Conservation (phyloP, 192 early-diverging fungal species). For the Coemansia sp. region DNA sequence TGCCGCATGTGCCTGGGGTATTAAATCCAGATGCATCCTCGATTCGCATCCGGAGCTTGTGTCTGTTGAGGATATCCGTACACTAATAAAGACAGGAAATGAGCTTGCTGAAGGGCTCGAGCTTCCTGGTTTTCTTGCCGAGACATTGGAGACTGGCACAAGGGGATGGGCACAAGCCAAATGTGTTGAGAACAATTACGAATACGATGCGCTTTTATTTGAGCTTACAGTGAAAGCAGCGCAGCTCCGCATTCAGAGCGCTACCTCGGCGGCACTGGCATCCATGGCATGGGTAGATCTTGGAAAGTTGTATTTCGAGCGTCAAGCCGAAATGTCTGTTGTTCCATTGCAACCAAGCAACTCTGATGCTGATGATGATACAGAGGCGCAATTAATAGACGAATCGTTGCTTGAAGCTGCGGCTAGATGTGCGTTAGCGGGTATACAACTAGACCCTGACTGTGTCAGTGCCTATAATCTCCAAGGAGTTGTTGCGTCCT, state of each 20-base stretch:
- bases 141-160: conserved; percentile 7
- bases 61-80: background rate
- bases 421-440: conserved; percentile 46
- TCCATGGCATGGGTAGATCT: conserved; percentile 43
- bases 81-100: background rate
- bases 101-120: background rate
- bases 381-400: background rate
- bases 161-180: background rate
- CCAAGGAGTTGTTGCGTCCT: conserved; percentile 64
- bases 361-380: background rate
- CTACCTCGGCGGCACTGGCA: conserved; percentile 19
- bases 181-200: background rate
- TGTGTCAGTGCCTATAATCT: conserved; percentile 68
- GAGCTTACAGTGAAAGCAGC: conserved; percentile 26
- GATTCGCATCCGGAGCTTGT: conserved; percentile 9
- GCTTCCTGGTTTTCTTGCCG: conserved; percentile 19
- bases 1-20: conserved; percentile 55
- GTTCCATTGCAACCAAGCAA: background rate
- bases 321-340: background rate
- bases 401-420: conserved; percentile 28
- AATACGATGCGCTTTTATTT: conserved; percentile 11
- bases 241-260: conserved; percentile 21
- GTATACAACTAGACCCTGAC: conserved; percentile 62
- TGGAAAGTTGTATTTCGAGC: conserved; percentile 27
- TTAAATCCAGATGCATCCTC: conserved; percentile 9